These are phyloP conservation scores for Aspergillus fischeri DNA, from an alignment of 2,329 filamentous ascomycete genomes.

Conservation along the genomic window DNA sequence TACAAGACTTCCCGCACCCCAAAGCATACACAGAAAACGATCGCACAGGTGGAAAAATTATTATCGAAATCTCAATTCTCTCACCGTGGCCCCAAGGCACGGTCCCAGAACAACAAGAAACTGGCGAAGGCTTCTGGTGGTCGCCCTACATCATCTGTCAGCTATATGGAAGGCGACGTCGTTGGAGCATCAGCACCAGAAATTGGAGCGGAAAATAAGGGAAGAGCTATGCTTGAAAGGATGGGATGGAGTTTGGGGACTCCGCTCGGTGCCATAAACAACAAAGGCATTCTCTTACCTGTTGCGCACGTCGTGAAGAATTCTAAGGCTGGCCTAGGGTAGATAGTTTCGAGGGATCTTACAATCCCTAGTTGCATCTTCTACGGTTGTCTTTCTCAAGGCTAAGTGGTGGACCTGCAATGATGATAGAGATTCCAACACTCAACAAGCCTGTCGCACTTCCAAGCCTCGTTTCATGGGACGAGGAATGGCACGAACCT, in stretches of 20 bases:
- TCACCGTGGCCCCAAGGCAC: conserved; percentile 22
- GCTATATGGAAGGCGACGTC: conserved; percentile 78
- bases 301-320: conserved; percentile 85
- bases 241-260: conserved; percentile 95
- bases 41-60: conserved; percentile 42
- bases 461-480: not conserved
- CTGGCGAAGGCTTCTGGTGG: conserved; percentile 28
- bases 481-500: not conserved
- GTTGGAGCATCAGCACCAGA: conserved; percentile 84
- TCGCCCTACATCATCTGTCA: conserved; percentile 45
- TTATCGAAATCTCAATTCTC: conserved; percentile 33
- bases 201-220: conserved; percentile 75
- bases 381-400: too few species aligned
- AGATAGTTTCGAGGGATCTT: conserved; percentile 9
- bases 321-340: conserved; percentile 76
- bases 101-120: conserved; percentile 19
- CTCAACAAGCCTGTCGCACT: not conserved
- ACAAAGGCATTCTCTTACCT: conserved; percentile 83
- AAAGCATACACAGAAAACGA: conserved; percentile 54
- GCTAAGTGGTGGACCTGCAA: not conserved
- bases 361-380: not conserved
- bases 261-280: conserved; percentile 73
- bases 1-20: conserved; percentile 68
- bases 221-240: conserved; percentile 84
- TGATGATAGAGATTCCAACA: not conserved